Percentiles rank a stretch among this genome's conserved stretches.
Evolutionary conservation across 805 yeast species (phyloP).

Genomic region (Citeromyces nyonsensis): DNA sequence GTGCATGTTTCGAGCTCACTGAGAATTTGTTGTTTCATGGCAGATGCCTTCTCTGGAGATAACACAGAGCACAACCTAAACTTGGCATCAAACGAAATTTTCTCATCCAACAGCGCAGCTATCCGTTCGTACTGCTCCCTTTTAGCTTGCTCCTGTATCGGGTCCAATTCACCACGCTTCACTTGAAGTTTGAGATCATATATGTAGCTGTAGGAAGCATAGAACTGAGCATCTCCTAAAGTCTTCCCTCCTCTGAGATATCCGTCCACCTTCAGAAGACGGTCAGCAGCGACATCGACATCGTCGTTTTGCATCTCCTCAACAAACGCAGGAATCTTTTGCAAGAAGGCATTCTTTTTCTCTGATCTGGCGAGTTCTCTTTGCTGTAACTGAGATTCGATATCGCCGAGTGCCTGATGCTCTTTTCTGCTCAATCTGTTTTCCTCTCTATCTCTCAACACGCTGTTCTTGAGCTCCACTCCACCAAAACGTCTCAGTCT

Average conservation of each 20-base stretch:
- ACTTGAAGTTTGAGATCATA: conserved; percentile 24
- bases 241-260: conserved; percentile 44
- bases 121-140: conserved; percentile 18
- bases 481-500: conserved; percentile 75
- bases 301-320: conserved; percentile 14
- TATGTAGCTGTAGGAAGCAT: conserved; percentile 35
- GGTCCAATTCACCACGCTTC: conserved; percentile 19
- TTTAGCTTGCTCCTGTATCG: conserved; percentile 7
- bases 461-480: conserved; percentile 30
- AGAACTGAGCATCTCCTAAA: conserved; percentile 37
- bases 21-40: conserved; percentile 7
- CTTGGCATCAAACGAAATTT: conserved; percentile 30
- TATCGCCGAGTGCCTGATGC: conserved; percentile 34
- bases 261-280: conserved; percentile 39
- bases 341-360: conserved; percentile 13
- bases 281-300: conserved; percentile 22
- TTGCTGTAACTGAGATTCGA: conserved; percentile 20
- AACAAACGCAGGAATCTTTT: conserved; percentile 9
- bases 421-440: conserved; percentile 55
- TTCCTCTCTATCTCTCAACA: conserved; percentile 41
- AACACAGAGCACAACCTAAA: conserved; percentile 22
- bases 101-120: conserved; percentile 22
- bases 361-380: conserved; percentile 23
- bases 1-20: conserved; percentile 5
- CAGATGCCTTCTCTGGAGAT: conserved; percentile 16